A percentile compares a stretch with the other conserved stretches of the same genome.
Conservation (phyloP, 305 asterid genomes). For the Fraxinus velutina region DNA sequence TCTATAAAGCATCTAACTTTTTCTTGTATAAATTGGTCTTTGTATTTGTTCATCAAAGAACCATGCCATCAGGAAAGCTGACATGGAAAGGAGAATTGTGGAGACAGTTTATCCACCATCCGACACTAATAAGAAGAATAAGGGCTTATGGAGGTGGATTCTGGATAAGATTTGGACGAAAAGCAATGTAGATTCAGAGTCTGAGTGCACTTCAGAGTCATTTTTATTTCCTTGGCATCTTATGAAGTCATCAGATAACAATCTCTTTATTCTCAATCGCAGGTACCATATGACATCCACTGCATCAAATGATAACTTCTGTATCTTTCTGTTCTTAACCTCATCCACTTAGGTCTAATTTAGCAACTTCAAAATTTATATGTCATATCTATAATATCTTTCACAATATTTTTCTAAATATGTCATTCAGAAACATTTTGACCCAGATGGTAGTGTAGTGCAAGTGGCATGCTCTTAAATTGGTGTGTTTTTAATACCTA, state of each 20-base stretch:
- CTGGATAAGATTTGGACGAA: conserved; percentile 55
- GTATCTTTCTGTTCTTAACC: conserved; percentile 5
- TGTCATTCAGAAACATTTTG: background rate
- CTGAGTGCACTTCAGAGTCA: conserved; percentile 47
- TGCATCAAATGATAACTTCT: conserved; percentile 14
- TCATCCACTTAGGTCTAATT: conserved; percentile 11
- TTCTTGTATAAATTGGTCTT: conserved; percentile 18
- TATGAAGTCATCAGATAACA: conserved; percentile 47
- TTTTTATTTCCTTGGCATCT: conserved; percentile 90
- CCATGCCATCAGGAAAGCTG: conserved; percentile 91
- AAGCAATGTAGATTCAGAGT: conserved; percentile 30
- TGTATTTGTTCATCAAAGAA: conserved; percentile 47
- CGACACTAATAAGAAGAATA: conserved; percentile 30
- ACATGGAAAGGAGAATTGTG: conserved; percentile 67
- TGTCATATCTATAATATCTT: background rate
- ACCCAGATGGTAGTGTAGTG: conserved; percentile 4
- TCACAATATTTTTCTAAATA: background rate
- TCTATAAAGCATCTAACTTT: conserved; percentile 7
- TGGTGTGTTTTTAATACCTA: background rate
- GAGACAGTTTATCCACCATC: conserved; percentile 65
- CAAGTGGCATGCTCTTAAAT: conserved; percentile 14
- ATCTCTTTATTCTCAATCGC: conserved; percentile 57
- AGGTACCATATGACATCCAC: conserved; percentile 42
- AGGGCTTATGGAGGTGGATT: conserved; percentile 62
- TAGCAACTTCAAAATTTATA: background rate